Evolutionary conservation across 2,329 filamentous ascomycete species (phyloP).

Genomic region (Fusarium austroafricanum): DNA sequence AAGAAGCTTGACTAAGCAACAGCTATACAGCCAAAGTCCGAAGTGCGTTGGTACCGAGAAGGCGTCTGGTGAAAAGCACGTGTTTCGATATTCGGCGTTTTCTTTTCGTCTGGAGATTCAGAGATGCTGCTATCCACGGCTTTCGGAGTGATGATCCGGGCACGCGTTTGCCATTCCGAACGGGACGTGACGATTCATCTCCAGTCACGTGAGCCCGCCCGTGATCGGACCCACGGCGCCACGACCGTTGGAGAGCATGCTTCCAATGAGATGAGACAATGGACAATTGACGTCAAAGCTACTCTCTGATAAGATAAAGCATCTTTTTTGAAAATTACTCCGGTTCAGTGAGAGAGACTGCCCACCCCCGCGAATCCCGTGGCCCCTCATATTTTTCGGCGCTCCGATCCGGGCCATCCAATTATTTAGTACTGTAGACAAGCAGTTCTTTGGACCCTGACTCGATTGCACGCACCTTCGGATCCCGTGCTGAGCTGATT

Average conservation of each 20-base stretch:
- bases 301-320: constrained; percentile 35
- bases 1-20: neutral
- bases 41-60: neutral
- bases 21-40: neutral
- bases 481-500: constrained; percentile 9
- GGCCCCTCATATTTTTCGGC: constrained; percentile 42
- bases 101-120: neutral
- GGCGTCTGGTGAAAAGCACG: neutral
- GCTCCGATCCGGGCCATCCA: constrained; percentile 34
- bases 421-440: too few relatives aligned
- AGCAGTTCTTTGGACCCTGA: constrained; percentile 27
- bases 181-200: constrained; percentile 12
- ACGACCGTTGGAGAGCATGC: neutral
- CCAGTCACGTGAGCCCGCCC: constrained; percentile 1
- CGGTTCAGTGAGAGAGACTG: neutral
- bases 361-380: constrained; percentile 29
- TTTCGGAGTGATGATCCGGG: constrained; percentile 30
- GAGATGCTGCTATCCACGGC: constrained; percentile 7
- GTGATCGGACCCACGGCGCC: constrained; percentile 31
- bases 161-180: constrained; percentile 24
- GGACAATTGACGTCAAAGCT: constrained; percentile 34
- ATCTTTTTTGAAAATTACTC: neutral
- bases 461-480: constrained; percentile 17
- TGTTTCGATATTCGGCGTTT: constrained; percentile 25
- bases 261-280: constrained; percentile 6